Conservation (phyloP, 2,329 filamentous ascomycete genomes). For the Zymoseptoria tritici region DNA sequence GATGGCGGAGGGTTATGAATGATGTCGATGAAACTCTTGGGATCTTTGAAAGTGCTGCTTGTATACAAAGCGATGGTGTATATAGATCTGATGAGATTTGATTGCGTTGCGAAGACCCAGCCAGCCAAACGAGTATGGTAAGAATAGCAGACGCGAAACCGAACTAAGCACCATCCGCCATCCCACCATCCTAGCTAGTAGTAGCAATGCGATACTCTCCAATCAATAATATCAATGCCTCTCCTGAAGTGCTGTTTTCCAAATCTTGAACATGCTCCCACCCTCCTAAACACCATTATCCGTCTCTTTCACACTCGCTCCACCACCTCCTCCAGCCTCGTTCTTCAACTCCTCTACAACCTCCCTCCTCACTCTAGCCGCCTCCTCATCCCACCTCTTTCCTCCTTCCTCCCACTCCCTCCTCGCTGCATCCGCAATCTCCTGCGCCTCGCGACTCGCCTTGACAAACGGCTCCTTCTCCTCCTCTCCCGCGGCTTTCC, state of each 20-base stretch:
- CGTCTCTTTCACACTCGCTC: slow-evolving; percentile 25
- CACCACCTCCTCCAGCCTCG: slow-evolving; percentile 9
- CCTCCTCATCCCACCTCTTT: slow-evolving; percentile 64
- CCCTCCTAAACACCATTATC: slow-evolving; percentile 27
- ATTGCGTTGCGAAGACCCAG: neutral
- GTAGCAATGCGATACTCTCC: neutral
- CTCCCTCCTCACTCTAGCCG: slow-evolving; percentile 41
- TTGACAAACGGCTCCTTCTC: slow-evolving; percentile 72
- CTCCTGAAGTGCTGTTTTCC: neutral
- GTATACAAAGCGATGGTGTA: neutral
- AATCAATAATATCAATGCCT: neutral
- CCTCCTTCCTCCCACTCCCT: slow-evolving; percentile 54
- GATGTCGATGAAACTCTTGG: neutral
- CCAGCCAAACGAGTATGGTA: neutral
- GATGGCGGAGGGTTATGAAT: neutral
- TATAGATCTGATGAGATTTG: neutral
- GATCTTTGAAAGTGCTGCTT: neutral
- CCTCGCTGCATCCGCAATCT: slow-evolving; percentile 52
- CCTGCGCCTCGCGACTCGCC: slow-evolving; percentile 63
- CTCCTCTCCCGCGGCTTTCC: slow-evolving; percentile 67
- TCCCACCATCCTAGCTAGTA: neutral
- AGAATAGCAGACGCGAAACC: neutral
- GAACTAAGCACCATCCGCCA: neutral
- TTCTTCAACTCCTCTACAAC: slow-evolving; percentile 24
- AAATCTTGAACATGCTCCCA: slow-evolving; percentile 20